Conservation (phyloP, 441 rosid genomes). For the Rhodomyrtus psidioides region DNA sequence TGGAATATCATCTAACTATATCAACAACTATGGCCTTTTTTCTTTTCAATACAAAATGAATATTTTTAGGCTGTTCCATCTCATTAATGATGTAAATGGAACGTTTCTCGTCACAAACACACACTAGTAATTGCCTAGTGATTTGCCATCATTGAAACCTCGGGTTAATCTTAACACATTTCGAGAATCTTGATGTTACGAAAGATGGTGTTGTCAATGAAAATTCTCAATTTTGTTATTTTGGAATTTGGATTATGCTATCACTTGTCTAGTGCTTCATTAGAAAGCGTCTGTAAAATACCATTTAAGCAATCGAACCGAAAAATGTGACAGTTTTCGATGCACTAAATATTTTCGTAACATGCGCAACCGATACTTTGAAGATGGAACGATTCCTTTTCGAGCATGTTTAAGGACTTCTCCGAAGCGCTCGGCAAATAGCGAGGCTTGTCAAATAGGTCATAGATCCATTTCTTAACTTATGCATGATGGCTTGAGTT, state of each 20-base stretch:
- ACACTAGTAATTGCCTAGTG: no score
- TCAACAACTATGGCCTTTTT: no score
- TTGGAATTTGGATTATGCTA: background rate
- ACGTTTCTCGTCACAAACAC: no score
- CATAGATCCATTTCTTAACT: no score
- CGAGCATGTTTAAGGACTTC: background rate
- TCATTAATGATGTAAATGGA: no score
- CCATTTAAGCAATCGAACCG: rapidly evolving
- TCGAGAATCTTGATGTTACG: background rate
- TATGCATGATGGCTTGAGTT: no score
- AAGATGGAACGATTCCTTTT: background rate
- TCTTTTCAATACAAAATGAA: no score
- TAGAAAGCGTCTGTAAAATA: background rate
- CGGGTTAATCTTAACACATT: background rate
- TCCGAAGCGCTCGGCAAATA: background rate
- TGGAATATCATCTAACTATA: no score
- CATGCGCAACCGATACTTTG: background rate
- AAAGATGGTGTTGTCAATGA: background rate
- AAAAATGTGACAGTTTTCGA: background rate
- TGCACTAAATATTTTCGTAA: background rate
- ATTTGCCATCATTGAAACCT: no score
- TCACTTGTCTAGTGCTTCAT: no score
- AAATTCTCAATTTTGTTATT: background rate
- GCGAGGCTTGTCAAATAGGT: no score
- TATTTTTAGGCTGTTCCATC: no score